These are phyloP conservation scores for Podaxis sp. DNA, from an alignment of 768 basidiomycete genomes.

Conservation along the genomic window DNA sequence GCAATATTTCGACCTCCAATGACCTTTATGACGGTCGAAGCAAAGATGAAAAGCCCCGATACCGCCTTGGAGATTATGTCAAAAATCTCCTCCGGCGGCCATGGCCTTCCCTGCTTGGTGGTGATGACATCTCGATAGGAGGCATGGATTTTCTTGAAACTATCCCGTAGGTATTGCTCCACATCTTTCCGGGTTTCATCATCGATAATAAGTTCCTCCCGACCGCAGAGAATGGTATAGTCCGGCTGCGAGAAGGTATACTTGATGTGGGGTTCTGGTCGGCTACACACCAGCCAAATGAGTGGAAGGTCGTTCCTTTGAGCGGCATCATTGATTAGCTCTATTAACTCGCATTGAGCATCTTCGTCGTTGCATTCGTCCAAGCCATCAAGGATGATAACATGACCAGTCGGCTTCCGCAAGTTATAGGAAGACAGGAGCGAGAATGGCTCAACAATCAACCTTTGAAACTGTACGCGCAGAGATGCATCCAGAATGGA, in stretches of 20 bases:
- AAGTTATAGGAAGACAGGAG: neutral
- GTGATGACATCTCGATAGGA: neutral
- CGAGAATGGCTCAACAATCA: neutral
- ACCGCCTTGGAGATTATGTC: neutral
- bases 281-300: constrained; percentile 1
- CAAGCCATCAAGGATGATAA: neutral
- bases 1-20: neutral
- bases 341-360: neutral
- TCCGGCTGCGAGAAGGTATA: neutral
- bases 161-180: neutral
- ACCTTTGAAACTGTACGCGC: neutral
- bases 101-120: neutral
- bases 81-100: neutral
- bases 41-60: neutral
- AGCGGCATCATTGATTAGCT: neutral
- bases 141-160: neutral
- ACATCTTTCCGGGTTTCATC: neutral
- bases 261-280: constrained; percentile 1
- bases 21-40: neutral
- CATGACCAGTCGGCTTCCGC: neutral
- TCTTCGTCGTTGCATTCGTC: neutral
- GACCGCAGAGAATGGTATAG: neutral
- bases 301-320: neutral
- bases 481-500: neutral
- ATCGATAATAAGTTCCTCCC: neutral